These are phyloP conservation scores for Begonia fuchsioides DNA, from an alignment of 306 rosid species.

Conservation along the genomic window DNA sequence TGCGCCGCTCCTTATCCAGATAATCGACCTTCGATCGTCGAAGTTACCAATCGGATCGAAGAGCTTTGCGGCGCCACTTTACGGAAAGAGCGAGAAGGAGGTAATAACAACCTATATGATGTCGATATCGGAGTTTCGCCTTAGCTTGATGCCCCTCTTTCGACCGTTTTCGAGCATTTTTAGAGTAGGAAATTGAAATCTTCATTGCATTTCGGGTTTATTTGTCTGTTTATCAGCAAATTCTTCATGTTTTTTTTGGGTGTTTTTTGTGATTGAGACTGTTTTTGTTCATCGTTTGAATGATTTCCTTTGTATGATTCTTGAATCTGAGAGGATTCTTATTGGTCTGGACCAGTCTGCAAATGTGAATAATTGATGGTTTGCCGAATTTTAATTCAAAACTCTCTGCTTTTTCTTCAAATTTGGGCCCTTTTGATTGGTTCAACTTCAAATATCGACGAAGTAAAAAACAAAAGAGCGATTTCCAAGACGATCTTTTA, in stretches of 20 bases:
- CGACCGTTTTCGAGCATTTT: constrained; percentile 2
- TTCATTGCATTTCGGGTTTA: background rate
- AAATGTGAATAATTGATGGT: no score
- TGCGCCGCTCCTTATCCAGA: constrained; percentile 63
- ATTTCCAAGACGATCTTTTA: no score
- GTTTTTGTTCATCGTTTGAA: no score
- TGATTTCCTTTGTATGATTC: no score
- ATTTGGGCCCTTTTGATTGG: no score
- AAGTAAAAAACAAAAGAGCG: no score
- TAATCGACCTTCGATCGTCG: constrained; percentile 68
- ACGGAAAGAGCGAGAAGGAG: constrained; percentile 11
- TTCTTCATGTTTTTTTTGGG: background rate
- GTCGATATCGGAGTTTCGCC: constrained; percentile 4
- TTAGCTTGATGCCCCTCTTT: constrained; percentile 5
- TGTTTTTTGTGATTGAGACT: background rate
- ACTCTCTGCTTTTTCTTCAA: no score
- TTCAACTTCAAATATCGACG: no score
- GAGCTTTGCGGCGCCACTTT: constrained; percentile 36
- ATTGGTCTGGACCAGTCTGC: no score
- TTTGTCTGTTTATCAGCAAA: background rate
- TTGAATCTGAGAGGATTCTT: no score
- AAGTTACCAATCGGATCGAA: constrained; percentile 41
- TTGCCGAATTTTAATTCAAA: no score
- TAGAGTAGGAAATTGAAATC: background rate
- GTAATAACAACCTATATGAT: background rate